Base-by-base conservation (phyloP, 2,329 filamentous ascomycete genomes). In the Teratosphaeriaceae sp. region DNA sequence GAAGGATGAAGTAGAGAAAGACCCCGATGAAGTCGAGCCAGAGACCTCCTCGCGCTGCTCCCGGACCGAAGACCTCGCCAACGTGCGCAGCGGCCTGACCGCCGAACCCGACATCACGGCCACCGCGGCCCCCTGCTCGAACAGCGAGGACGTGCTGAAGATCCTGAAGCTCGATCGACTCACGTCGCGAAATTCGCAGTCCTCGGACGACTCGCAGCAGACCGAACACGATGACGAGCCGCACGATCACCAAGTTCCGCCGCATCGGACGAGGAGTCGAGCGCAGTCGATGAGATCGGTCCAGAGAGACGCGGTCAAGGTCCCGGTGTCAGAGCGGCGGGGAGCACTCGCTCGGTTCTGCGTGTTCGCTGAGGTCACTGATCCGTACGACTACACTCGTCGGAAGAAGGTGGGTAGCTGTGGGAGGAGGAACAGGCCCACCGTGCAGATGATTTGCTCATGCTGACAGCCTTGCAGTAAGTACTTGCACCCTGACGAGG, bases 301-400 rank as follows among this genome's bases (percentile, higher is more conserved):
- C 5, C 38, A 42, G 2, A 50, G 44, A n/a, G 54, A 55, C 51
- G 63, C 53, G 42, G 51, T 70, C 13, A 62, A 67, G 38, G 69
- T 83, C 1, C 72, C 76, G 2, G 65, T 72, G 26, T 54, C 61
- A 1, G 63, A 78, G 48, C 76, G 87, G 38, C 74, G 88, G 55
- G 89, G 89, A 0, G 69, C 94, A 1, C 73, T 95, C 37, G 81
- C 79, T 1, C 75, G 75, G 27, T 70, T 94, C 11, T 71, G 84
- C 1, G 47, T 94, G 23, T 71, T 94, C 13, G 83, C 88, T 1
- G 89, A 96, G 65, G 79, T 94, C 12, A 79, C 85, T 35, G 73
- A 82, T 23, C 84, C 88, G 0, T 80, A 82, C 46, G 76, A 86
- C 39, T 94, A 95, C 59, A 68, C 74, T 9, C 76, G 78, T 24